A percentile compares a stretch with the other conserved stretches of the same genome.
Evolutionary conservation across 768 basidiomycete genomes (phyloP).

Genomic region (Crucibulum laeve): DNA sequence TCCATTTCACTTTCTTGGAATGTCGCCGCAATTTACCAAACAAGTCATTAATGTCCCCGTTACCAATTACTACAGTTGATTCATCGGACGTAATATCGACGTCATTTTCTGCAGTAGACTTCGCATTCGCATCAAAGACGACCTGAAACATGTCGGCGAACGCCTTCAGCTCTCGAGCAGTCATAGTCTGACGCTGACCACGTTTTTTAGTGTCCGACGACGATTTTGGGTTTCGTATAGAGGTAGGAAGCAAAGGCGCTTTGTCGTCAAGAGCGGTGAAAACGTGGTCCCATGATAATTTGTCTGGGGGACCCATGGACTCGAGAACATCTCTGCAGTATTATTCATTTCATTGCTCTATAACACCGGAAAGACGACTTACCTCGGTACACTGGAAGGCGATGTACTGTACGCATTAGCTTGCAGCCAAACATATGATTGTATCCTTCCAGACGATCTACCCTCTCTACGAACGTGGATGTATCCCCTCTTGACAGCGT

Average conservation of each 20-base stretch:
- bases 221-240: background rate
- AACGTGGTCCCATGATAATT: conserved; percentile 12
- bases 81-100: conserved; percentile 3
- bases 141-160: conserved; percentile 74
- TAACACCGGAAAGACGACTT: too few species aligned
- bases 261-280: conserved; percentile 9
- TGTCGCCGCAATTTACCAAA: conserved; percentile 52
- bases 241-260: conserved; percentile 5
- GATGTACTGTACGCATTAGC: too few species aligned
- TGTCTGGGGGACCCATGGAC: background rate
- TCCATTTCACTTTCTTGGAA: conserved; percentile 45
- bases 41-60: conserved; percentile 38
- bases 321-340: background rate
- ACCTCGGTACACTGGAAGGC: too few species aligned
- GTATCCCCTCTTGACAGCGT: too few species aligned
- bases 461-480: too few species aligned
- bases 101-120: conserved; percentile 10
- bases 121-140: conserved; percentile 48
- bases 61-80: conserved; percentile 13
- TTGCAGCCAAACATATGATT: too few species aligned
- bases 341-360: too few species aligned
- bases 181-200: conserved; percentile 55
- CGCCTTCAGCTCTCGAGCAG: conserved; percentile 58
- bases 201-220: conserved; percentile 10
- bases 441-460: too few species aligned